phyloP scores from a whole-genome alignment of 305 asterid genomes.

The Stenogyne calaminthoides region DNA sequence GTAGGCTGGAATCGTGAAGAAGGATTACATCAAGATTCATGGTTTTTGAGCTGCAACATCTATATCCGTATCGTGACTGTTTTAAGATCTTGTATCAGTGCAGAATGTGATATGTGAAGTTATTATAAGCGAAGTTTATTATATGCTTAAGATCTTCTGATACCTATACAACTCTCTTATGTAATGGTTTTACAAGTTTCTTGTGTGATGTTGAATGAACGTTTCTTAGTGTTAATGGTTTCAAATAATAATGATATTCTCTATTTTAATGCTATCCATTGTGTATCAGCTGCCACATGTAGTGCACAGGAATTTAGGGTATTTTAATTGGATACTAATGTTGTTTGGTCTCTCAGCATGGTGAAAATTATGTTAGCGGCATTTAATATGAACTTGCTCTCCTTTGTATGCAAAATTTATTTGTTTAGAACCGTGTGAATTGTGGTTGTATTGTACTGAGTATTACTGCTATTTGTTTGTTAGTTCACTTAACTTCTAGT shows the following conservation, averaged over 20 bases:
- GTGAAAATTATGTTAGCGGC: not conserved
- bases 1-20: conserved; percentile 80
- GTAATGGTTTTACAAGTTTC: conserved; percentile 20
- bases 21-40: conserved; percentile 85
- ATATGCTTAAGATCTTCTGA: conserved; percentile 30
- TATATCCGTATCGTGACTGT: not conserved
- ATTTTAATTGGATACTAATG: not conserved
- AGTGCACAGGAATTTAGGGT: not conserved
- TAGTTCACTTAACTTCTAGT: not conserved
- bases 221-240: conserved; percentile 19
- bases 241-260: conserved; percentile 30
- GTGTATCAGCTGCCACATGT: not conserved
- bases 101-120: conserved; percentile 21
- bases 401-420: not conserved
- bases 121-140: conserved; percentile 19
- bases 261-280: not conserved
- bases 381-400: not conserved
- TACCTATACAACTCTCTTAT: conserved; percentile 11
- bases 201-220: conserved; percentile 34
- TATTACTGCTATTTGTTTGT: not conserved
- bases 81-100: conserved; percentile 25
- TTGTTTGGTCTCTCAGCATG: not conserved
- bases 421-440: not conserved
- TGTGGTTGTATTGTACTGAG: not conserved
- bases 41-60: conserved; percentile 62